A percentile compares a stretch with the other conserved stretches of the same genome.
phyloP scores from a whole-genome alignment of 495 filamentous ascomycete genomes.

The Penicillium arizonense region DNA sequence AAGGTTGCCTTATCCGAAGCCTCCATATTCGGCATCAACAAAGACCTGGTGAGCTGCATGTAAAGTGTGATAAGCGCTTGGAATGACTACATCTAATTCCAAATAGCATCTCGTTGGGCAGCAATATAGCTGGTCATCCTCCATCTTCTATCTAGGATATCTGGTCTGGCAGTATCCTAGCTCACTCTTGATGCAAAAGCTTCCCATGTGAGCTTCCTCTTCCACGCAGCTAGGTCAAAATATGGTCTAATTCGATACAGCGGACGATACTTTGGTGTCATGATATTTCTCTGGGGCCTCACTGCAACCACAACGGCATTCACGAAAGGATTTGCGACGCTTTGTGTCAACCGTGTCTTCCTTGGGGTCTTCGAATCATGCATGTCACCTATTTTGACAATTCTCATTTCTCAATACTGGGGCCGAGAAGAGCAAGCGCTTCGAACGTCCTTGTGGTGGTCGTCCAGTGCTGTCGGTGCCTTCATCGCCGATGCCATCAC shows the following conservation, averaged over 20 bases:
- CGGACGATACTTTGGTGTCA: slow-evolving; percentile 26
- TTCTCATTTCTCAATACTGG: slow-evolving; percentile 21
- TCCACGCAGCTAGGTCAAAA: too few species aligned
- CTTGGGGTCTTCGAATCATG: slow-evolving; percentile 32
- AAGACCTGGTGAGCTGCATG: slow-evolving; percentile 13
- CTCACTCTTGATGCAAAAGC: slow-evolving; percentile 29
- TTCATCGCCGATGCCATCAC: slow-evolving; percentile 1
- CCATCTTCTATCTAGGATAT: slow-evolving; percentile 32
- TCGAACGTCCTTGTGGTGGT: slow-evolving; percentile 15
- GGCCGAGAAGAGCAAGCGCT: slow-evolving; percentile 14
- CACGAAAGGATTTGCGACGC: slow-evolving; percentile 25
- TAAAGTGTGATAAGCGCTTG: too few species aligned
- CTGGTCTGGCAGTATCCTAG: slow-evolving; percentile 31
- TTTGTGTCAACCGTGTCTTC: slow-evolving; percentile 33
- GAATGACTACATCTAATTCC: too few species aligned
- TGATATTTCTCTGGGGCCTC: slow-evolving; percentile 33
- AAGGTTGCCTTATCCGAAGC: slow-evolving; percentile 10
- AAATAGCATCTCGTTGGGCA: slow-evolving; percentile 23
- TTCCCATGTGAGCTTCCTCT: slow-evolving; percentile 13
- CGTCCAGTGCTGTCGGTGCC: background rate
- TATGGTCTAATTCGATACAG: too few species aligned
- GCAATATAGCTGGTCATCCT: slow-evolving; percentile 32
- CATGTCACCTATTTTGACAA: slow-evolving; percentile 28
- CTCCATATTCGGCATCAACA: slow-evolving; percentile 26
- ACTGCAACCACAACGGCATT: slow-evolving; percentile 29